These are phyloP conservation scores for Penicillium sp. DNA, from an alignment of 2,329 filamentous ascomycete genomes.

Conservation along the genomic window DNA sequence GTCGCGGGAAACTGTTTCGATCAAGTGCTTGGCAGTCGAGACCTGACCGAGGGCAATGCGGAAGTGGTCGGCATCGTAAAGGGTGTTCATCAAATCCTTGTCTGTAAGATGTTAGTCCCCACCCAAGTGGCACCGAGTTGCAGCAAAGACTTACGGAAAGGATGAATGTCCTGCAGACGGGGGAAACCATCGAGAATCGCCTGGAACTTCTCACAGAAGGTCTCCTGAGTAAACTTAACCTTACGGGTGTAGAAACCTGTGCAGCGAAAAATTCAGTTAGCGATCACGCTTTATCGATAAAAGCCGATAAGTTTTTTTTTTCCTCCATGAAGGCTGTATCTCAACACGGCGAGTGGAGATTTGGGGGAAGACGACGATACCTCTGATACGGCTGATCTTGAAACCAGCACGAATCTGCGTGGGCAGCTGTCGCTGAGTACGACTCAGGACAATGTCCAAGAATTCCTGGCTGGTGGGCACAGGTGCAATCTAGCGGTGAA, in stretches of 20 bases:
- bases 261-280: constrained; percentile 29
- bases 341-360: not conserved
- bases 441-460: constrained; percentile 90
- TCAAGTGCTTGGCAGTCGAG: constrained; percentile 90
- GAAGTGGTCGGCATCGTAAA: constrained; percentile 98
- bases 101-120: constrained; percentile 37
- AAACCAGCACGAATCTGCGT: constrained; percentile 96
- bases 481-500: constrained; percentile 61
- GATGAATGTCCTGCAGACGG: constrained; percentile 87
- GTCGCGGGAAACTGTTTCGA: constrained; percentile 92
- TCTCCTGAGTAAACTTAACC: constrained; percentile 97
- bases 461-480: constrained; percentile 94
- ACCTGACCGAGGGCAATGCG: constrained; percentile 93
- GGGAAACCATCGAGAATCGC: constrained; percentile 91
- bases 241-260: constrained; percentile 90
- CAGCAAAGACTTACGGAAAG: constrained; percentile 62
- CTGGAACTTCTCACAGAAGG: constrained; percentile 88
- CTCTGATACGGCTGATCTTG: constrained; percentile 87
- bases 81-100: constrained; percentile 87
- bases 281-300: constrained; percentile 26
- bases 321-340: not conserved
- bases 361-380: constrained; percentile 27
- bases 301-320: constrained; percentile 19
- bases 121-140: constrained; percentile 2
- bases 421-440: constrained; percentile 86